Evolutionary conservation across 257 asterid species (phyloP).

Genomic region (Fraxinus americana): DNA sequence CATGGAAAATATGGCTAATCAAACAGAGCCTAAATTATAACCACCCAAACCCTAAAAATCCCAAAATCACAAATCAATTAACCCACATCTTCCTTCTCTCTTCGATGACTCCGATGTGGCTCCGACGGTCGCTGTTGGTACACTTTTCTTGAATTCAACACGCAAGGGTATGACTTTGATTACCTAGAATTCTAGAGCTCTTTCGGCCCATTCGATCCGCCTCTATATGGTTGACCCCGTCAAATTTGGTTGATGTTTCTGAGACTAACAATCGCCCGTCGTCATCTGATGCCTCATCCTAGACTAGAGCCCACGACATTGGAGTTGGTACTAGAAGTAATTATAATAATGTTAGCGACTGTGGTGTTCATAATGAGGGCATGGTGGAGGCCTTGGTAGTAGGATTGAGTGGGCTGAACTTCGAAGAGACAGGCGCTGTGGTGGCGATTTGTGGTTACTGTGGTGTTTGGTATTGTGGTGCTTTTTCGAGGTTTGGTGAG

Average conservation of each 20-base stretch:
- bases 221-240: constrained; percentile 73
- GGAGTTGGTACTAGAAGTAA: neutral
- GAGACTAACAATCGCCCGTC: constrained; percentile 46
- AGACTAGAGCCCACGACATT: constrained; percentile 43
- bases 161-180: constrained; percentile 86
- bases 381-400: constrained; percentile 85
- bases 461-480: no score
- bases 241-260: constrained; percentile 54
- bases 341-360: constrained; percentile 18
- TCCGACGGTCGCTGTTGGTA: constrained; percentile 19
- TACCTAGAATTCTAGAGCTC: constrained; percentile 78
- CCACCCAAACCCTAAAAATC: no score
- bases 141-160: constrained; percentile 86
- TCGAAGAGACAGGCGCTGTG: constrained; percentile 76
- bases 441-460: no score
- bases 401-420: constrained; percentile 90
- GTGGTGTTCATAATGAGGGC: constrained; percentile 42
- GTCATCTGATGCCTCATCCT: constrained; percentile 59
- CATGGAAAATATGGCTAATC: no score
- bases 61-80: no score
- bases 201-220: constrained; percentile 84
- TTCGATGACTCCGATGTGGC: no score
- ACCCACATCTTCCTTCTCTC: no score
- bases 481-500: no score
- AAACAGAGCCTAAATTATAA: no score